A percentile compares a stretch with the other conserved stretches of the same genome.
These are phyloP conservation scores for Neonectria sp. DNA, from an alignment of 2,329 filamentous ascomycete species.

Conservation along the genomic window DNA sequence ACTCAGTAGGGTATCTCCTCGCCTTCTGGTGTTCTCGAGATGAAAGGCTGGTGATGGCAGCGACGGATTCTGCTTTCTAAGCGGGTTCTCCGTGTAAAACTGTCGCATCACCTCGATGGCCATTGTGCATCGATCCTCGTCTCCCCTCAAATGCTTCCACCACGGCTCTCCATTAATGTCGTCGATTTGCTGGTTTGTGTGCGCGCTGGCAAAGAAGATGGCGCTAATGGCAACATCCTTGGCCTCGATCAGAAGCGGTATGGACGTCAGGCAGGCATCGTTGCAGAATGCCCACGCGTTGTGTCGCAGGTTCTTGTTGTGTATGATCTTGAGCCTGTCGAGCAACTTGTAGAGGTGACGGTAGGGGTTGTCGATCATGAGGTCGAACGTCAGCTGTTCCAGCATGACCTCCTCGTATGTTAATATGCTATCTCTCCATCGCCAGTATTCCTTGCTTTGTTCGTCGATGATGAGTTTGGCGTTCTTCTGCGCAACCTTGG, in stretches of 20 bases:
- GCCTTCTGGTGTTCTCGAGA: constrained; percentile 69
- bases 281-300: constrained; percentile 95
- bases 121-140: constrained; percentile 77
- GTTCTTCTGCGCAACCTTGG: constrained; percentile 95
- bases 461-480: constrained; percentile 92
- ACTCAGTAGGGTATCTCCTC: constrained; percentile 59
- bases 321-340: constrained; percentile 78
- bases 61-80: constrained; percentile 70
- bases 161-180: constrained; percentile 84
- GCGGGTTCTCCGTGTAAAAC: constrained; percentile 76
- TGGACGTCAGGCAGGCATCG: constrained; percentile 86
- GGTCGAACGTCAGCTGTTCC: constrained; percentile 92
- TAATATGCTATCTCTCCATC: constrained; percentile 95
- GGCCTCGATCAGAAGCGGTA: constrained; percentile 86
- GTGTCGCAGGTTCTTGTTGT: constrained; percentile 87
- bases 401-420: constrained; percentile 94
- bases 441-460: constrained; percentile 98
- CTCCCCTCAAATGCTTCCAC: constrained; percentile 86
- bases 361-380: constrained; percentile 92
- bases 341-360: constrained; percentile 87
- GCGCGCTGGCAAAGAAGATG: constrained; percentile 87
- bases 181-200: constrained; percentile 81
- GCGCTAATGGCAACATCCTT: constrained; percentile 87
- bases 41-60: constrained; percentile 69
- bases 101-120: constrained; percentile 84